These are phyloP conservation scores for Pythium monospermum DNA, from an alignment of 352 stramenopile species.

Conservation along the genomic window DNA sequence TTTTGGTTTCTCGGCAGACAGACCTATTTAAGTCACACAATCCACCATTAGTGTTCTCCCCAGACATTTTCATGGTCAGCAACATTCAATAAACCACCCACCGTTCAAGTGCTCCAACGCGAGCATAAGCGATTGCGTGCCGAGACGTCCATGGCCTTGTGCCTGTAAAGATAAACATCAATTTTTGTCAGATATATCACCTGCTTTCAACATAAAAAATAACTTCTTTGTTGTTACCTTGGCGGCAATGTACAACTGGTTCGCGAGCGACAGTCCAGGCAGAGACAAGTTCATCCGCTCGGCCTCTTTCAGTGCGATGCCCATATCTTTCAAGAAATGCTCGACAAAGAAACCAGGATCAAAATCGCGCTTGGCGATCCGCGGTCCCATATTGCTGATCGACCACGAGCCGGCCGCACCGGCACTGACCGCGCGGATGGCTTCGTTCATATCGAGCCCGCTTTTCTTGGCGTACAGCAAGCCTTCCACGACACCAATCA, in stretches of 20 bases:
- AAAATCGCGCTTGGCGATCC: slow-evolving; percentile 86
- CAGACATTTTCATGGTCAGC: too few species aligned
- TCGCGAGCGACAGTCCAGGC: slow-evolving; percentile 74
- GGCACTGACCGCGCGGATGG: slow-evolving; percentile 79
- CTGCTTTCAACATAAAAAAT: not conserved
- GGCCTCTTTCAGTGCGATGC: slow-evolving; percentile 85
- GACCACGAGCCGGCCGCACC: slow-evolving; percentile 86
- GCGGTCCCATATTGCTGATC: slow-evolving; percentile 86
- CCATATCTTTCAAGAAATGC: slow-evolving; percentile 90
- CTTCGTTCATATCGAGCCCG: slow-evolving; percentile 84
- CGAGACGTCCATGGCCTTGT: slow-evolving; percentile 71
- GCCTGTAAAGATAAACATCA: slow-evolving; percentile 39
- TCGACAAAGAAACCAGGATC: slow-evolving; percentile 90
- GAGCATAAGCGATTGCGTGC: slow-evolving; percentile 84
- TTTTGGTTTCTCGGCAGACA: slow-evolving; percentile 17
- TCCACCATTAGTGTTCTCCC: too few species aligned
- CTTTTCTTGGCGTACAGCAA: slow-evolving; percentile 86
- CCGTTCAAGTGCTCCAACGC: slow-evolving; percentile 86
- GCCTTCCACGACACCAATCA: slow-evolving; percentile 87
- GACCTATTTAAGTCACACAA: slow-evolving; percentile 4
- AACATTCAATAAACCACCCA: slow-evolving; percentile 22
- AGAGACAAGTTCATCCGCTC: slow-evolving; percentile 83
- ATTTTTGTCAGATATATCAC: not conserved
- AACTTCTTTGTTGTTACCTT: slow-evolving; percentile 33
- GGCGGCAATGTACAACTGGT: slow-evolving; percentile 83